These are phyloP conservation scores for Panaeolus cyanescens DNA, from an alignment of 768 basidiomycete genomes.

Conservation along the genomic window DNA sequence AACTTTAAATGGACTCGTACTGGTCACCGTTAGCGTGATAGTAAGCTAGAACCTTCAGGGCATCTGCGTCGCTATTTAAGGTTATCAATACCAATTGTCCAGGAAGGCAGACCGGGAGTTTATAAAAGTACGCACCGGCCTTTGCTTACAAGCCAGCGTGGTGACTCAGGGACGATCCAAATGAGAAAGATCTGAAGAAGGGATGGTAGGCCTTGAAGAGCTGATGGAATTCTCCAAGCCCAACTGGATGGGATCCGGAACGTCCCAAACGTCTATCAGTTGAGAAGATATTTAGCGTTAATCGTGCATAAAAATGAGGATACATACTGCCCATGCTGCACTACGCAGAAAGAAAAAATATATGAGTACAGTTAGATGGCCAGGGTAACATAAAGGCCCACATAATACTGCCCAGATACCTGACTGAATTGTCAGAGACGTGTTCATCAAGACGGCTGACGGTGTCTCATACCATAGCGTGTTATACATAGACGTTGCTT, in stretches of 20 bases:
- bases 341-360: slow-evolving; percentile 20
- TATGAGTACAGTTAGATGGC: neutral
- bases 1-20: slow-evolving; percentile 12
- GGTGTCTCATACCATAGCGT: slow-evolving; percentile 53
- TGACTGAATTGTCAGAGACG: slow-evolving; percentile 11
- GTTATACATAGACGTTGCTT: slow-evolving; percentile 70
- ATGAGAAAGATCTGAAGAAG: slow-evolving; percentile 60
- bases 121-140: slow-evolving; percentile 34
- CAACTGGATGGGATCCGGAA: slow-evolving; percentile 59
- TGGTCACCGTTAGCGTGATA: slow-evolving; percentile 57
- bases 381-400: slow-evolving; percentile 27
- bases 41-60: slow-evolving; percentile 49
- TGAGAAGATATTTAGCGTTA: too few species aligned
- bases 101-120: neutral
- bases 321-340: slow-evolving; percentile 60
- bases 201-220: slow-evolving; percentile 64
- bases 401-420: slow-evolving; percentile 69
- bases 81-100: neutral
- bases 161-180: slow-evolving; percentile 70
- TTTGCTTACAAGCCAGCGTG: slow-evolving; percentile 71
- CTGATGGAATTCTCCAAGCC: slow-evolving; percentile 75
- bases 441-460: neutral
- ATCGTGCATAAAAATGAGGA: neutral
- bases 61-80: slow-evolving; percentile 40
- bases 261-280: slow-evolving; percentile 59